Evolutionary conservation across 345 rosid species (phyloP).

Genomic region (Noccaea caerulescens): DNA sequence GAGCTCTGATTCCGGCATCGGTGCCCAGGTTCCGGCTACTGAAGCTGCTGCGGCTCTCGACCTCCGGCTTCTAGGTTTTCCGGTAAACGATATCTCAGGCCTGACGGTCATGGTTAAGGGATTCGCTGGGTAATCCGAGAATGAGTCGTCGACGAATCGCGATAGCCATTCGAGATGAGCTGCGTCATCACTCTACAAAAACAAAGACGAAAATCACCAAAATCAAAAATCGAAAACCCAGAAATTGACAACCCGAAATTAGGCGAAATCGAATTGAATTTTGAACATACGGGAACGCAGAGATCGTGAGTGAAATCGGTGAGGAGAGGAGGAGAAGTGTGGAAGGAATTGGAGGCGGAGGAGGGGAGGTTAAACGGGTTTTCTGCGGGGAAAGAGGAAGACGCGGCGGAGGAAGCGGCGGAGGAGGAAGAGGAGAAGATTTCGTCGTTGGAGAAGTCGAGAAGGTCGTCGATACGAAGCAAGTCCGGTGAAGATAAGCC

Average conservation of each 20-base stretch:
- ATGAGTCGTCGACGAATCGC: conserved; percentile 74
- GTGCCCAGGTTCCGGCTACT: conserved; percentile 41
- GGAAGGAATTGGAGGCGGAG: conserved; percentile 37
- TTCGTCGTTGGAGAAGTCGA: conserved; percentile 67
- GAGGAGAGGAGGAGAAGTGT: conserved; percentile 43
- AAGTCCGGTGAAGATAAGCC: conserved; percentile 51
- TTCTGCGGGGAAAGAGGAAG: conserved; percentile 36
- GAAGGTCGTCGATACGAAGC: conserved; percentile 76
- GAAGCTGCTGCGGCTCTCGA: conserved; percentile 45
- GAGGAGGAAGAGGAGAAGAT: conserved; percentile 46
- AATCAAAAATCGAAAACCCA: not conserved
- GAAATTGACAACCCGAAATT: not conserved
- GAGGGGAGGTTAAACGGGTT: conserved; percentile 38
- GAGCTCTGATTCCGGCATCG: conserved; percentile 42
- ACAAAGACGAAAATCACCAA: not conserved
- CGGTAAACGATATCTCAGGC: conserved; percentile 51
- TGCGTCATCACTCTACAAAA: conserved; percentile 70
- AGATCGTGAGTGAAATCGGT: conserved; percentile 64
- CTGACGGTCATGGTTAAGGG: conserved; percentile 43
- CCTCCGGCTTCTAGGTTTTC: conserved; percentile 57
- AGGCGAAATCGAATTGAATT: not conserved
- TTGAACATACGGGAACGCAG: conserved; percentile 58
- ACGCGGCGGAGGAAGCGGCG: conserved; percentile 36
- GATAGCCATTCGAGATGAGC: conserved; percentile 92
- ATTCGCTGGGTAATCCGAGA: conserved; percentile 56